Conservation (phyloP, 2,329 filamentous ascomycete species). For the Colletotrichum tamarilloi region DNA sequence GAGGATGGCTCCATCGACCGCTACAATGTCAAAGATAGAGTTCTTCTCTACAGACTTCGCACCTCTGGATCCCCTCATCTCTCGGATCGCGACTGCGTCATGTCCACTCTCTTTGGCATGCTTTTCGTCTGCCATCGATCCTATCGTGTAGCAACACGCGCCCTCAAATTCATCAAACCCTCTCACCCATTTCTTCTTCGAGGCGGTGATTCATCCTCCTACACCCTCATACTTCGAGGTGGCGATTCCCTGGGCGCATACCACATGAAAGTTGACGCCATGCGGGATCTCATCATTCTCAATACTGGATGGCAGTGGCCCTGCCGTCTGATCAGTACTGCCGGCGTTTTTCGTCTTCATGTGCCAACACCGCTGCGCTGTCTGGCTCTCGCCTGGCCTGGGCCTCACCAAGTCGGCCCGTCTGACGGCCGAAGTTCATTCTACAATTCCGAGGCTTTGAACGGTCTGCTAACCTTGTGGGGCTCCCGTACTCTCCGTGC, state of each 20-base stretch:
- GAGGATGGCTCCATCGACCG: conserved; percentile 16
- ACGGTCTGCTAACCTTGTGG: background rate
- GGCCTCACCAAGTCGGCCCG: background rate
- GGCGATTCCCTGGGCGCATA: background rate
- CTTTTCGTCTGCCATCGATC: conserved; percentile 8
- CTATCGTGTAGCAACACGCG: conserved; percentile 1
- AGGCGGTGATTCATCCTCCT: background rate
- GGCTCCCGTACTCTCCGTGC: background rate
- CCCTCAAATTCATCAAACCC: background rate
- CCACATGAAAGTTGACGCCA: conserved; percentile 6
- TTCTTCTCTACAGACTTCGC: conserved; percentile 11
- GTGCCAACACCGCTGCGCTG: background rate
- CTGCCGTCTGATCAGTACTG: conserved; percentile 8
- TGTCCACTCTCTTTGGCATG: conserved; percentile 7
- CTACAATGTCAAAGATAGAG: conserved; percentile 9
- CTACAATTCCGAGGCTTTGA: conserved; percentile 1
- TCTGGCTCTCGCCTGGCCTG: conserved; percentile 9
- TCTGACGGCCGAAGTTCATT: conserved; percentile 1
- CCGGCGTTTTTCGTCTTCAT: conserved; percentile 8
- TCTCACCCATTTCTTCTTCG: background rate
- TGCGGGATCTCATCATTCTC: background rate
- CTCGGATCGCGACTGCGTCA: conserved; percentile 11
- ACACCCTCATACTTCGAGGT: background rate
- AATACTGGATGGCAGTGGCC: conserved; percentile 9
- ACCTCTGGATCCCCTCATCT: background rate